A percentile compares a stretch with the other conserved stretches of the same genome.
phyloP scores from a whole-genome alignment of 495 filamentous ascomycete genomes.

The Xeromyces bisporus region DNA sequence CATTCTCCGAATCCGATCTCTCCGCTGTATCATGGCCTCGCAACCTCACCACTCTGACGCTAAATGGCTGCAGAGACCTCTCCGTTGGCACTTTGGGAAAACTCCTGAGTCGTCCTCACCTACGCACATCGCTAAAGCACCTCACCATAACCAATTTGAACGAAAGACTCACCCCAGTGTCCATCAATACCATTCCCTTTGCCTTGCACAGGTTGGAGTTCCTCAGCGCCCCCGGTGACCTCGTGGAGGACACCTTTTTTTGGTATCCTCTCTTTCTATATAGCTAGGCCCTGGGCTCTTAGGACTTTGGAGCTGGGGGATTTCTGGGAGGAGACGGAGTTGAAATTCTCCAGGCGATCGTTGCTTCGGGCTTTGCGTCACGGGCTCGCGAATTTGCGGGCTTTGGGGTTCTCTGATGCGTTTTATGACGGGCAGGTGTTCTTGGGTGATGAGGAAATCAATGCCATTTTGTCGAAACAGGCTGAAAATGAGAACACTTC shows the following conservation, averaged over 20 bases:
- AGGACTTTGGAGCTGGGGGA: constrained; percentile 11
- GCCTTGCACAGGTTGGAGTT: constrained; percentile 10
- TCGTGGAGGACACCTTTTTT: constrained; percentile 15
- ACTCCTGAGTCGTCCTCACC: constrained; percentile 10
- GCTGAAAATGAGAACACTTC: no score
- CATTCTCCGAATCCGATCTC: constrained; percentile 8
- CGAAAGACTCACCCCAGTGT: constrained; percentile 11
- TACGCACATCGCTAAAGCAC: constrained; percentile 8
- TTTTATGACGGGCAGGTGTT: constrained; percentile 6
- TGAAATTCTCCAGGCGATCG: constrained; percentile 8
- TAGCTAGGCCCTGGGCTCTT: constrained; percentile 7
- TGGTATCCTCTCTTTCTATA: no score
- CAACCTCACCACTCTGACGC: constrained; percentile 9
- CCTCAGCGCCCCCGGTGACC: constrained; percentile 17
- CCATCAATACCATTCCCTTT: constrained; percentile 10
- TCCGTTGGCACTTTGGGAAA: constrained; percentile 8
- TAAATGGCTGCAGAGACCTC: constrained; percentile 15
- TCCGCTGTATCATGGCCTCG: constrained; percentile 15
- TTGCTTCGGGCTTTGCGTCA: constrained; percentile 8
- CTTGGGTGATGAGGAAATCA: constrained; percentile 11
- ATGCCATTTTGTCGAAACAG: no score
- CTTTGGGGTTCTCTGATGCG: constrained; percentile 10
- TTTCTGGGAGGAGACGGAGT: constrained; percentile 5
- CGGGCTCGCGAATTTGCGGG: constrained; percentile 10
- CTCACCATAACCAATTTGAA: constrained; percentile 14